phyloP scores from a whole-genome alignment of 331 rosid genomes.

The Quercus lobata region DNA sequence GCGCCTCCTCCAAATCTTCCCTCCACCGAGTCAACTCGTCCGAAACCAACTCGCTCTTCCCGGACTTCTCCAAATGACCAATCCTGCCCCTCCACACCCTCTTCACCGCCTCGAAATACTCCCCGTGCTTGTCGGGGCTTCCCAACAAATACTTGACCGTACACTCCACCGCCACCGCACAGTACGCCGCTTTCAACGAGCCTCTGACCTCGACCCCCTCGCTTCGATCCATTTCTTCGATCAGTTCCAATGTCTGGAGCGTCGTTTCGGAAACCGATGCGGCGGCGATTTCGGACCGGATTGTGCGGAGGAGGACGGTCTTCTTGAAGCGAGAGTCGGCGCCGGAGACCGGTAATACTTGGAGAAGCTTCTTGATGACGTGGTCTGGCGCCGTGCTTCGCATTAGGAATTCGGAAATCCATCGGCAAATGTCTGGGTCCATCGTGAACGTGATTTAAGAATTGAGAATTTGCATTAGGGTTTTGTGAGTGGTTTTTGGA shows the following conservation, averaged over 20 bases:
- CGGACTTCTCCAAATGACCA: constrained; percentile 14
- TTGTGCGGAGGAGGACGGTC: background rate
- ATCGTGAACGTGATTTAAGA: background rate
- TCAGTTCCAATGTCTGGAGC: background rate
- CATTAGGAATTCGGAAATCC: background rate
- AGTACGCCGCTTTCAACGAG: background rate
- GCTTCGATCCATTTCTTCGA: background rate
- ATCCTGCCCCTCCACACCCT: constrained; percentile 41
- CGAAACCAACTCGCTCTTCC: constrained; percentile 21
- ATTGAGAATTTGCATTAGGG: too few species aligned
- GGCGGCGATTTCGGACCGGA: background rate
- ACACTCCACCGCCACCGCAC: background rate
- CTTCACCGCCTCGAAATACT: constrained; percentile 27
- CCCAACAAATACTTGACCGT: constrained; percentile 25
- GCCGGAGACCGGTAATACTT: background rate
- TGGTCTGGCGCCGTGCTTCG: background rate
- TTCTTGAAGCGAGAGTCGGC: constrained; percentile 1
- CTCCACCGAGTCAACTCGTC: constrained; percentile 20
- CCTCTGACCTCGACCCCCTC: background rate
- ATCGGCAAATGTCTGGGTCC: background rate
- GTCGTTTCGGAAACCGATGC: background rate
- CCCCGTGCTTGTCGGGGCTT: background rate
- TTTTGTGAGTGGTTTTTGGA: too few species aligned
- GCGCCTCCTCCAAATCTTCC: constrained; percentile 33
- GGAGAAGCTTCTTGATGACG: background rate